Evolutionary conservation across 2,329 filamentous ascomycete genomes (phyloP).

Genomic region (Dactylellina parvicollis): DNA sequence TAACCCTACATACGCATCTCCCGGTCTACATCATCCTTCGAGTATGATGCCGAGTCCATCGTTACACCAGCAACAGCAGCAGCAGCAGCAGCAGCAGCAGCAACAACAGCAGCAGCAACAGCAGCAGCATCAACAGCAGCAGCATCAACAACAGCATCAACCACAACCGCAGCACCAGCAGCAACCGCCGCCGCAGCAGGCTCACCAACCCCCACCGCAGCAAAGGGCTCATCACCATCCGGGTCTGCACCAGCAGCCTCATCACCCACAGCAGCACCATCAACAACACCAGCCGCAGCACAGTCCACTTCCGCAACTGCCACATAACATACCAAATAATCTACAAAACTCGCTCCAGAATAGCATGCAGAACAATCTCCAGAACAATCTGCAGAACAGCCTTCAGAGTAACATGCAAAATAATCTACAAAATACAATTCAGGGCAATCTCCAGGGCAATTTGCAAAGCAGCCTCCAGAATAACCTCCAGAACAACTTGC

Average conservation of each 20-base stretch:
- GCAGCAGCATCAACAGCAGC: constrained; percentile 55
- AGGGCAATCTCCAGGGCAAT: constrained; percentile 26
- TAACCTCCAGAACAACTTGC: constrained; percentile 20
- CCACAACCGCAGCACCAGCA: constrained; percentile 54
- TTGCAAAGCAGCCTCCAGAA: constrained; percentile 29
- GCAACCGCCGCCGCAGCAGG: constrained; percentile 54
- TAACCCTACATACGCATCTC: constrained; percentile 38
- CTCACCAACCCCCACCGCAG: constrained; percentile 56
- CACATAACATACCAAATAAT: constrained; percentile 32
- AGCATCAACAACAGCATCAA: constrained; percentile 53
- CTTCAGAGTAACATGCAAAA: constrained; percentile 31
- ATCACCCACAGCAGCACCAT: constrained; percentile 55
- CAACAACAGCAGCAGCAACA: constrained; percentile 50
- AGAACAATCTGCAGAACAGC: constrained; percentile 33
- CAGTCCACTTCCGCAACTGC: constrained; percentile 41
- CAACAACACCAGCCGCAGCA: constrained; percentile 55
- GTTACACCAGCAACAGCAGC: constrained; percentile 56
- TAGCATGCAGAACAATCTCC: constrained; percentile 31
- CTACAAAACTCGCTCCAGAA: constrained; percentile 42
- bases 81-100: constrained; percentile 47
- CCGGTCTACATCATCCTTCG: constrained; percentile 47
- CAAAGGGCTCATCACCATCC: constrained; percentile 56
- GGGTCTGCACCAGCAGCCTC: constrained; percentile 56
- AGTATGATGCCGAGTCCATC: constrained; percentile 52
- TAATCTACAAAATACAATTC: constrained; percentile 32